phyloP scores from a whole-genome alignment of 75 land plant genomes.

The Ceratopteris richardii region DNA sequence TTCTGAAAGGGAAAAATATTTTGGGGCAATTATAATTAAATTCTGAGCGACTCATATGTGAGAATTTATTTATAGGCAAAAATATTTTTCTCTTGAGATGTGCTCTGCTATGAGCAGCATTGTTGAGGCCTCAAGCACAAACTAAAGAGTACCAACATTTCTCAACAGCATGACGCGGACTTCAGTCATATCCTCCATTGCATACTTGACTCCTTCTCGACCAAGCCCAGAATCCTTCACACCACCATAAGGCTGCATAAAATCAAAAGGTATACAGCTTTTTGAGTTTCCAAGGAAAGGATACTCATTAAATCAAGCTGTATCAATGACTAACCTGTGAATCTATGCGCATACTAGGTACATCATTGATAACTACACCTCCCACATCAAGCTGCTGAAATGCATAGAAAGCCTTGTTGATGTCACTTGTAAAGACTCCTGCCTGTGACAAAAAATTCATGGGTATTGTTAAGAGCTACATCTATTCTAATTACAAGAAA shows the following conservation, averaged over 20 bases:
- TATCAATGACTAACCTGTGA: background rate
- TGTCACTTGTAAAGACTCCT: slow-evolving; percentile 27
- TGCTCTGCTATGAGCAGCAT: no score
- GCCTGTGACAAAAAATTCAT: slow-evolving; percentile 30
- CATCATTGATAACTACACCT: slow-evolving; percentile 34
- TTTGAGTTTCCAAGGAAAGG: no score
- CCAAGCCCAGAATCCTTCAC: slow-evolving; percentile 36
- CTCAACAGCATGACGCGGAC: slow-evolving; percentile 30
- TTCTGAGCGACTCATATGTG: no score
- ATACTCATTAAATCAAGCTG: background rate
- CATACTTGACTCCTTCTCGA: slow-evolving; percentile 39
- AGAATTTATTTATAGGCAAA: no score
- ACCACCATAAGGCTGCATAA: slow-evolving; percentile 36
- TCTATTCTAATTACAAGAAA: no score
- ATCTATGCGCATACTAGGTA: slow-evolving; percentile 32
- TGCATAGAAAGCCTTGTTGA: slow-evolving; percentile 43
- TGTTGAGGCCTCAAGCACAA: no score
- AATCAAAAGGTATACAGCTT: background rate
- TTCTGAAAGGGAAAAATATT: no score
- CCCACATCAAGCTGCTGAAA: slow-evolving; percentile 39
- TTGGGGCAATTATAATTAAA: no score
- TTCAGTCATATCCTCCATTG: slow-evolving; percentile 42
- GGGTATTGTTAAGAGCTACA: no score
- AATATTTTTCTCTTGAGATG: no score
- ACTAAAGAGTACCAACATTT: no score